phyloP scores from a whole-genome alignment of 257 asterid species.

The Eucommia ulmoides region DNA sequence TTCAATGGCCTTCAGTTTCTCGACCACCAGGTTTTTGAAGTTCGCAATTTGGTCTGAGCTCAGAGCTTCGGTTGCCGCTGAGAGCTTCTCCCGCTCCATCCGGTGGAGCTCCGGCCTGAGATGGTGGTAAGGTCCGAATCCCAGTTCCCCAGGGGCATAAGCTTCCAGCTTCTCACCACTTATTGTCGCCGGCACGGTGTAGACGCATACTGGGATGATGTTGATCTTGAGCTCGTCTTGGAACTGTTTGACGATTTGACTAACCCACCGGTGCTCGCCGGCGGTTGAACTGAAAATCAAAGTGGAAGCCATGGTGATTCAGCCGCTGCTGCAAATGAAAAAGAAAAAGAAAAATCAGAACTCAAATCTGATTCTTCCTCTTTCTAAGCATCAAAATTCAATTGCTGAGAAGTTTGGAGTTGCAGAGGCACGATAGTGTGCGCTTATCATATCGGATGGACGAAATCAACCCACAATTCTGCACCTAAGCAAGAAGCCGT shows the following conservation, averaged over 20 bases:
- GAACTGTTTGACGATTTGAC: conserved; percentile 15
- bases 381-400: too few species aligned
- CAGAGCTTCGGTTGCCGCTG: conserved; percentile 16
- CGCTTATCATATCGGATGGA: too few species aligned
- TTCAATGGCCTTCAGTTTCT: conserved; percentile 15
- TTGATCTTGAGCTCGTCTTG: conserved; percentile 10
- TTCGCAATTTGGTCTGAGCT: conserved; percentile 11
- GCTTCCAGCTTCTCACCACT: conserved; percentile 25
- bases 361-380: too few species aligned
- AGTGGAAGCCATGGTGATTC: background rate
- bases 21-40: conserved; percentile 14
- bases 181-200: conserved; percentile 23
- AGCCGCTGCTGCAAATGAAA: too few species aligned
- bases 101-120: conserved; percentile 27
- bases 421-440: too few species aligned
- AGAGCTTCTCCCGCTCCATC: conserved; percentile 32
- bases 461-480: too few species aligned
- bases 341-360: too few species aligned
- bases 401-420: too few species aligned
- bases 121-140: conserved; percentile 45
- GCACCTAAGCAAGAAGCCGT: too few species aligned
- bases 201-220: conserved; percentile 24
- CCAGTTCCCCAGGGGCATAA: conserved; percentile 25
- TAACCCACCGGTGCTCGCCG: conserved; percentile 20
- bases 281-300: conserved; percentile 7